phyloP scores from a whole-genome alignment of 2,329 filamentous ascomycete genomes.

The Colletotrichum zoysiae region DNA sequence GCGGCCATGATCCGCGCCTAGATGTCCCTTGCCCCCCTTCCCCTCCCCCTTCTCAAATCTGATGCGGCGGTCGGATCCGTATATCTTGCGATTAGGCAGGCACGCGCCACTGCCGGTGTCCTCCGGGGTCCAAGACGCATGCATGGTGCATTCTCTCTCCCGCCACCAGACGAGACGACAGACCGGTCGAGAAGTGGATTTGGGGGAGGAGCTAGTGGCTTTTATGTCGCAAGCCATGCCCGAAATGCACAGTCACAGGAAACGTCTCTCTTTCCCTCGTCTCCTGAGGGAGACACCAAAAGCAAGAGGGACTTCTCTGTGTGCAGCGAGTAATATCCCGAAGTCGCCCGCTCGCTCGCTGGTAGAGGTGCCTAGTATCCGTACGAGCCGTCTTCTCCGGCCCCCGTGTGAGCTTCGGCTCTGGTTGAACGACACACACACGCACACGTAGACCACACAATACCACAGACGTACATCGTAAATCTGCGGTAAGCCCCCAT shows the following conservation, averaged over 20 bases:
- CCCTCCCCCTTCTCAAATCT: background rate
- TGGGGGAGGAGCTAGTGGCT: background rate
- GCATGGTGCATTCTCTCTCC: background rate
- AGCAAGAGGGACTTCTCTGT: background rate
- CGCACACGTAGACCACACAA: too few relatives aligned
- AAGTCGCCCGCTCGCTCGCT: background rate
- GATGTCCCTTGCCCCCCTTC: too few relatives aligned
- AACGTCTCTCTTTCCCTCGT: constrained; percentile 7
- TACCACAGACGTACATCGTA: background rate
- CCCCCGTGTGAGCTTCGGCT: constrained; percentile 6
- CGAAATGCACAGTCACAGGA: constrained; percentile 25
- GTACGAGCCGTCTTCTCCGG: constrained; percentile 20
- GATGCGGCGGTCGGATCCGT: background rate
- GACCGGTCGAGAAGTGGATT: constrained; percentile 40
- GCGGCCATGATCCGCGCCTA: constrained; percentile 17
- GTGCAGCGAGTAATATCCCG: background rate
- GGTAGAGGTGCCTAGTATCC: background rate
- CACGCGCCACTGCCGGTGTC: background rate
- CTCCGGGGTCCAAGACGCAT: background rate
- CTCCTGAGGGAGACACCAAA: constrained; percentile 1
- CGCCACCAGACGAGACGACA: background rate
- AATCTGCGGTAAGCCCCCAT: background rate
- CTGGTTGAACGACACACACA: constrained; percentile 10
- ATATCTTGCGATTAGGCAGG: constrained; percentile 22
- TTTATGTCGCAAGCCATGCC: constrained; percentile 17